Evolutionary conservation across 768 basidiomycete genomes (phyloP).

Genomic region (Tulasnella sp.): DNA sequence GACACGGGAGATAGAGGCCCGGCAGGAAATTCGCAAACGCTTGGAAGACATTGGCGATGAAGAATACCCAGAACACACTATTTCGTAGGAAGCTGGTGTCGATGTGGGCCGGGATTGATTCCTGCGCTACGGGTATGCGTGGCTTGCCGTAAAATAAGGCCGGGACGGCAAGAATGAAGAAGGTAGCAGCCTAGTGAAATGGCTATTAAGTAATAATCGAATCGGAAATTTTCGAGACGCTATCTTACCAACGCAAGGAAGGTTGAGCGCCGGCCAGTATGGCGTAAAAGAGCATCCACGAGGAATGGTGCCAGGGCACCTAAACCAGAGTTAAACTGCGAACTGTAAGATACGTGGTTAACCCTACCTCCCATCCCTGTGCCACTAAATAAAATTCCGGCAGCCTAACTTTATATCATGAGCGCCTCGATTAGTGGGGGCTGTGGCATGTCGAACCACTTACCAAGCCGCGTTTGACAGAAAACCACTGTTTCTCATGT

Average conservation of each 20-base stretch:
- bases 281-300: too few species aligned
- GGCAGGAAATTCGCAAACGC: constrained; percentile 9
- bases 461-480: constrained; percentile 12
- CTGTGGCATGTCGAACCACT: not conserved
- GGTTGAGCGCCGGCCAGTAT: too few species aligned
- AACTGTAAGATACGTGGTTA: too few species aligned
- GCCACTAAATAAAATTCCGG: too few species aligned
- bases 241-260: too few species aligned
- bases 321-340: too few species aligned
- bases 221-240: too few species aligned
- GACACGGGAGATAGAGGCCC: constrained; percentile 7
- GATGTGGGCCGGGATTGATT: not conserved
- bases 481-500: constrained; percentile 2
- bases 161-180: not conserved
- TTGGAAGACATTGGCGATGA: not conserved
- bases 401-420: too few species aligned
- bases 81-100: constrained; percentile 1
- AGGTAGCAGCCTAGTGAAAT: not conserved
- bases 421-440: too few species aligned
- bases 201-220: not conserved
- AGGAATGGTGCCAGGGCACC: not conserved
- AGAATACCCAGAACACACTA: constrained; percentile 6
- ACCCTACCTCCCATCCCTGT: too few species aligned
- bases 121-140: not conserved
- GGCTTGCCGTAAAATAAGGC: constrained; percentile 3